Base-by-base conservation (phyloP, 257 asterid species). In the Przewalskia tangutica region DNA sequence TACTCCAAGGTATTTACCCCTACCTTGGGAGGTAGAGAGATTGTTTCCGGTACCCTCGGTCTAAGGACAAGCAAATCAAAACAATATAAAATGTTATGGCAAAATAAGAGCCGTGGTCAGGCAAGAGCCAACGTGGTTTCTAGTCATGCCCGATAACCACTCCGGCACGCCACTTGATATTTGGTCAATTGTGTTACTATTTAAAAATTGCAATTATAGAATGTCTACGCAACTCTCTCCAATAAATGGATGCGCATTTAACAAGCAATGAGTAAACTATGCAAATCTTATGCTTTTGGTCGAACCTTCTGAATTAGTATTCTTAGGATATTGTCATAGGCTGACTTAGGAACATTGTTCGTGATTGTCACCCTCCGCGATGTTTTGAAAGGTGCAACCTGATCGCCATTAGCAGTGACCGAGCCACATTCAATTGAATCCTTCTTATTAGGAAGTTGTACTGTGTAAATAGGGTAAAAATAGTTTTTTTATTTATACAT, bases 81-180 rank as follows among this genome's bases (percentile, higher is more conserved):
- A 1, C 32, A 27, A 27, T 27, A 27, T 27, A 27, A 27, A 27
- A 27, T 1, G 32, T 27, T 27, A 27, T 27, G 32, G 32, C 32
- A 27, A 27, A 27, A 27, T 27, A 27, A 27, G 32, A 27, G 32
- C 32, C 32, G 32, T 27, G 32, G 32, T 27, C 32, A 1, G 32
- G 1, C 0, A 1, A 92, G 1, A 94, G 98, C 97, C 97, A 97
- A 94, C 99, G 92, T 94, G 99, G 91, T 95, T 95, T 95, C 98
- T 95, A 95, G 98, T 95, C 98, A 94, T 95, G 99, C 99, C 98
- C 97, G 97, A 95, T 92, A 92, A 94, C 99, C 98, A 95, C 97
- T 94, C 98, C 98, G 97, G 97, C 98, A 95, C 97, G 98, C 42
- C 32, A 27, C 32, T 27, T 27, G 32, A 27, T 27, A 27, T 27